A percentile compares a stretch with the other conserved stretches of the same genome.
phyloP scores from a whole-genome alignment of 2,329 filamentous ascomycete genomes.

The Pseudogymnoascus sp. region DNA sequence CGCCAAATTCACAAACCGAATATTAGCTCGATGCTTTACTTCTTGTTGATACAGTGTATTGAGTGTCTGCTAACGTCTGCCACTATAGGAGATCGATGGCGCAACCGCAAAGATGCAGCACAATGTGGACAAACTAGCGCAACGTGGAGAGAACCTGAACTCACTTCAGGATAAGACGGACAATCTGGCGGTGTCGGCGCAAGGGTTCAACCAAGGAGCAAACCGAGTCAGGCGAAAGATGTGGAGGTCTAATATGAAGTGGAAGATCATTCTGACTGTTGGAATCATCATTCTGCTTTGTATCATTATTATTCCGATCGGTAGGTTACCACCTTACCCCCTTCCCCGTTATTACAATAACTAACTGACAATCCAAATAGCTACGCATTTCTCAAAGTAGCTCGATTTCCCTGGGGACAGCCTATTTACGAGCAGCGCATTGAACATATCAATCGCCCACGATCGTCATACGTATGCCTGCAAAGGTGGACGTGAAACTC shows the following conservation, averaged over 20 bases:
- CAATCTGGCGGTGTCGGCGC: slow-evolving; percentile 84
- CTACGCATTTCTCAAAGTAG: background rate
- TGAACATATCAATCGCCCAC: slow-evolving; percentile 1
- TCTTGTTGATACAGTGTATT: background rate
- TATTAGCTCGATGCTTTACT: background rate
- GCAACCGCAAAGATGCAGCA: slow-evolving; percentile 92
- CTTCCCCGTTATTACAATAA: background rate
- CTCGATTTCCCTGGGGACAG: background rate
- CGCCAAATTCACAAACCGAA: background rate
- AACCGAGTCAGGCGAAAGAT: slow-evolving; percentile 95
- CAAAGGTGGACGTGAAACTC: background rate
- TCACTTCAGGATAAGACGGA: slow-evolving; percentile 89
- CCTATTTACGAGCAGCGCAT: background rate
- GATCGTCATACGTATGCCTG: background rate
- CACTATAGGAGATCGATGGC: slow-evolving; percentile 82
- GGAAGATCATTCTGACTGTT: slow-evolving; percentile 76
- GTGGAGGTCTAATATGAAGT: slow-evolving; percentile 99
- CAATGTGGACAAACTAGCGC: slow-evolving; percentile 93
- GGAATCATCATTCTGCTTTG: slow-evolving; percentile 87
- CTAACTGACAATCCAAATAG: background rate
- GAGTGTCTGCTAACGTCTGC: background rate
- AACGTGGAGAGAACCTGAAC: slow-evolving; percentile 84
- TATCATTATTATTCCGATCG: slow-evolving; percentile 87
- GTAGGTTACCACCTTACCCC: slow-evolving; percentile 42
- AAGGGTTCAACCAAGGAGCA: slow-evolving; percentile 91